Evolutionary conservation across 495 filamentous ascomycete genomes (phyloP), one percentile per base, ranked within the genome.

Genomic region (Barbatosphaeria neglecta): DNA sequence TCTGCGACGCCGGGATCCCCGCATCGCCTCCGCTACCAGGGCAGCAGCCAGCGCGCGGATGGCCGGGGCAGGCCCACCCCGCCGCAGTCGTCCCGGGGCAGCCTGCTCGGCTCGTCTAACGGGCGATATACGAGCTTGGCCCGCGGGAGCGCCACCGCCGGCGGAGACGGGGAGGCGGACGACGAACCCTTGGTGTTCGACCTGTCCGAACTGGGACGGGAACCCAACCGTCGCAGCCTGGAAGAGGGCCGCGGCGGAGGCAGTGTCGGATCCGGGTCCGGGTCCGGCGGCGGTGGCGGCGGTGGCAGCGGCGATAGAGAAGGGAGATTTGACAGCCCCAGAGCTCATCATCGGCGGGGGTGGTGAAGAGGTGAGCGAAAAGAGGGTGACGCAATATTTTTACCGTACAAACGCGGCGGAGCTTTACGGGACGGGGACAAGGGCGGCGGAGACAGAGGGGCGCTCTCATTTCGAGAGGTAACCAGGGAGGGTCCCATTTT

Each of bases 171-270:
- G 9, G 75, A 73, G 2, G 54, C 61, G 38, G 87, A 93, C 45
- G 87, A 90, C 16, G 88, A 95, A 62, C 83, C 83, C 22, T 63
- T 95, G 9, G 64, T 93, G 16, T 94, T 95, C 56, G 83, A 84
- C 35, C 90, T 94, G 84, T 89, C 84, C 47, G 87, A 95, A 55
- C 77, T 92, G 49, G 82, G 78, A 42, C 66, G 77, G 22, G 69
- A 22, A 11, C 39, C 72, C 17, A 80, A 77, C 13, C 75, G 85
- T 43, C 73, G 84, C 45, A 90, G 87, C 52, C 62, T 88, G 16
- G 87, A 90, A 54, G 86, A 88, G 55, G 73, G 68, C 16, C 55
- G 77, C 44, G 74, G 73, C 22, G 67, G 72, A 17, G 72, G 67
- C 18, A 68, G 66, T 44, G 57, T 57, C 22, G 64, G 58, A 19